Conservation (phyloP, 2,329 filamentous ascomycete species). For the Pseudofabraea citricarpa region DNA sequence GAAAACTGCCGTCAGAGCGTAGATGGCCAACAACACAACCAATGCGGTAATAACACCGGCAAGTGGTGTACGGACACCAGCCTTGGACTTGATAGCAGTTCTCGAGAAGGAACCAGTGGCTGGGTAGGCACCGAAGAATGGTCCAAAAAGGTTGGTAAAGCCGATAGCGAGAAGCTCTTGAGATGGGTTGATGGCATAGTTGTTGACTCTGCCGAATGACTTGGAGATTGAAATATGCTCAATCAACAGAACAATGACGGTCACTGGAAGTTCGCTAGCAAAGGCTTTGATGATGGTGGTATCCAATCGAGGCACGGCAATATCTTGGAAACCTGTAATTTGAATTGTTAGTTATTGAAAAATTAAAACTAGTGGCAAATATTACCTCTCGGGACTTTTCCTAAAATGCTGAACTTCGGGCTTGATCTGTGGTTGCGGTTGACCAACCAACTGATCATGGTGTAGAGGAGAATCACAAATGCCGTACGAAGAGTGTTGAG, state of each 20-base stretch:
- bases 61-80: slow-evolving; percentile 86
- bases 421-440: slow-evolving; percentile 64
- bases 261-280: slow-evolving; percentile 69
- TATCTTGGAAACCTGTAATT: slow-evolving; percentile 83
- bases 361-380: too few species aligned
- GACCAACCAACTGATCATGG: slow-evolving; percentile 80
- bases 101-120: slow-evolving; percentile 94
- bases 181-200: slow-evolving; percentile 92
- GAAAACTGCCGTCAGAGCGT: slow-evolving; percentile 82
- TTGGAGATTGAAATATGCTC: slow-evolving; percentile 98
- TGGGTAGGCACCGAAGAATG: slow-evolving; percentile 88
- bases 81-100: slow-evolving; percentile 96
- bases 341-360: too few species aligned
- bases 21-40: slow-evolving; percentile 85
- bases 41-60: slow-evolving; percentile 84
- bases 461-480: slow-evolving; percentile 89
- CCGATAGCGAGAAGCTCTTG: slow-evolving; percentile 96
- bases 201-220: slow-evolving; percentile 92
- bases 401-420: slow-evolving; percentile 70
- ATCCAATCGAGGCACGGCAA: slow-evolving; percentile 67
- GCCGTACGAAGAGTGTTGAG: slow-evolving; percentile 83
- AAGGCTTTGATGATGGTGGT: slow-evolving; percentile 63
- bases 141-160: slow-evolving; percentile 81
- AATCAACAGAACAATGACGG: slow-evolving; percentile 90
- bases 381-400: slow-evolving; percentile 72